phyloP scores from a whole-genome alignment of 2,329 filamentous ascomycete species.

The Beauveria sp. region DNA sequence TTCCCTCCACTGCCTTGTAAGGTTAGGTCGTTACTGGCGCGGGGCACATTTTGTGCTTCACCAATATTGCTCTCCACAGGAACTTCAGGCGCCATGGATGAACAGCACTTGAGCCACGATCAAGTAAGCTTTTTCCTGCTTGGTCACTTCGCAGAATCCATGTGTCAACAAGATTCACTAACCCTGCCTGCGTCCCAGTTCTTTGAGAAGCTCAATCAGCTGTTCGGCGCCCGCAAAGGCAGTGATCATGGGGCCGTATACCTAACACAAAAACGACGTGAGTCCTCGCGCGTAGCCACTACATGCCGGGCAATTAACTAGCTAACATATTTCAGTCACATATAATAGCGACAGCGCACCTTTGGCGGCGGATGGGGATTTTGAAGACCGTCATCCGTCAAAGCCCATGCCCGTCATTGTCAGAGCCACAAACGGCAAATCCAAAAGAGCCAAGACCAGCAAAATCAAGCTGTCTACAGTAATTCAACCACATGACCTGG shows the following conservation, averaged over 20 bases:
- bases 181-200: conserved; percentile 45
- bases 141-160: conserved; percentile 1
- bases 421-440: conserved; percentile 75
- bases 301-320: not conserved
- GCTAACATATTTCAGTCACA: conserved; percentile 27
- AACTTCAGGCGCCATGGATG: conserved; percentile 18
- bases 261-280: conserved; percentile 70
- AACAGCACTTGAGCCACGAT: conserved; percentile 28
- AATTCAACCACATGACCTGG: conserved; percentile 67
- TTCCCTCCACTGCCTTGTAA: no score
- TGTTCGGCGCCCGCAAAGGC: conserved; percentile 59
- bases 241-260: conserved; percentile 67
- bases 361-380: conserved; percentile 39
- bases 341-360: conserved; percentile 35
- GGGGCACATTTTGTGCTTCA: conserved; percentile 7
- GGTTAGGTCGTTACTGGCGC: not conserved
- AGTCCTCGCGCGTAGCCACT: conserved; percentile 17
- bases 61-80: conserved; percentile 1
- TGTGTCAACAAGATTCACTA: not conserved
- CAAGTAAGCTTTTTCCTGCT: conserved; percentile 24
- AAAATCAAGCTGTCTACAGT: conserved; percentile 76
- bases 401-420: conserved; percentile 66
- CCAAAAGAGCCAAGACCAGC: conserved; percentile 44
- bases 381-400: conserved; percentile 52
- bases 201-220: conserved; percentile 58